Conservation (phyloP, 129 eudicot genomes). For the Flaveria brownii region DNA sequence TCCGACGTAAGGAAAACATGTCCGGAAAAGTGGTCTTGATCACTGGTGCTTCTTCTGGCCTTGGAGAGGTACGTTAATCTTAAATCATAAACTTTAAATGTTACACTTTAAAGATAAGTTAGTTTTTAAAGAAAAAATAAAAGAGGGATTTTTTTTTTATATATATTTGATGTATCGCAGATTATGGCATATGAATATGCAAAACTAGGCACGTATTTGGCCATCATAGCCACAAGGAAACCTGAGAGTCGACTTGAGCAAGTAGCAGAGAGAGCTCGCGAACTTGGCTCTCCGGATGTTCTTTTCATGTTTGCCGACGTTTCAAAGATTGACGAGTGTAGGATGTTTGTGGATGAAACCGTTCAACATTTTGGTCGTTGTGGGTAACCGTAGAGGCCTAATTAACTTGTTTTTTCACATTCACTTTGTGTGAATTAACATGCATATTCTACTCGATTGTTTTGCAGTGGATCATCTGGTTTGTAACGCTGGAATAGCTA, state of each 20-base stretch:
- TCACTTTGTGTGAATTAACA: background rate
- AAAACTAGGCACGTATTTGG: conserved; percentile 40
- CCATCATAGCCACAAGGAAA: conserved; percentile 38
- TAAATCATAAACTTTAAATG: too few species aligned
- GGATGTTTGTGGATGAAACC: conserved; percentile 35
- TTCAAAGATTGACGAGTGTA: conserved; percentile 39
- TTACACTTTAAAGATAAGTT: too few species aligned
- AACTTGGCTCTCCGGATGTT: conserved; percentile 48
- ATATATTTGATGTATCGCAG: conserved; percentile 23
- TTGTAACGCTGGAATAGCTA: conserved; percentile 49
- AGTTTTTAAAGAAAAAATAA: too few species aligned
- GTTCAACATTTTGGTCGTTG: conserved; percentile 38
- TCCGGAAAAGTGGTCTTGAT: conserved; percentile 46
- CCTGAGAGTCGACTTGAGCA: conserved; percentile 33
- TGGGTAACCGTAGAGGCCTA: conserved; percentile 23
- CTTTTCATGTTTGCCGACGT: conserved; percentile 48
- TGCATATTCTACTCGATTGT: background rate
- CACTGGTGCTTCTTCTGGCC: conserved; percentile 57
- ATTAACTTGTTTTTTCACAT: background rate
- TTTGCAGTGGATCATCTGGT: conserved; percentile 60
- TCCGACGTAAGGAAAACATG: conserved; percentile 31
- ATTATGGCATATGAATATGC: conserved; percentile 49
- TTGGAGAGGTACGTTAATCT: conserved; percentile 42
- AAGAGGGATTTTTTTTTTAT: background rate
- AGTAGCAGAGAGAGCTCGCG: conserved; percentile 42